phyloP scores from a whole-genome alignment of 352 stramenopile species.

The Phytophthora capsici region DNA sequence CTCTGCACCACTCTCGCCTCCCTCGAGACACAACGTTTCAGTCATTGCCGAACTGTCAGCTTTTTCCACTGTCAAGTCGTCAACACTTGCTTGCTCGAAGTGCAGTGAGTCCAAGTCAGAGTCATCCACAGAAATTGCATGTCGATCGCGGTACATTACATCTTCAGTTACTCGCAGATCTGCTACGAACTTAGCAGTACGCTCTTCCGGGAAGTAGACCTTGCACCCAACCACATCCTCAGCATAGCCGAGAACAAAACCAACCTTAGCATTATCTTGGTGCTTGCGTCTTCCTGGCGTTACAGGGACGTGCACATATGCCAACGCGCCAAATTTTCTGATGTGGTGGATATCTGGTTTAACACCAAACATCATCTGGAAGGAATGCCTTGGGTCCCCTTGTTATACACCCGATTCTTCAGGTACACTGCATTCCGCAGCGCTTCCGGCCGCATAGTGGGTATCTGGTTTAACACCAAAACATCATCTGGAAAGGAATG shows the following conservation, averaged over 20 bases:
- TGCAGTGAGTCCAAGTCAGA: neutral
- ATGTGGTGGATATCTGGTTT: conserved; percentile 14
- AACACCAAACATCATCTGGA: conserved; percentile 15
- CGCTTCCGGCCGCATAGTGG: conserved; percentile 11
- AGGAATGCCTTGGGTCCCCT: neutral
- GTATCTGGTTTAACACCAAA: conserved; percentile 12
- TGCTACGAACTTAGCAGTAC: conserved; percentile 10
- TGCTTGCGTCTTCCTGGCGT: conserved; percentile 3
- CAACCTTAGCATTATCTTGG: conserved; percentile 7
- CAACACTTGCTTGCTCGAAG: neutral
- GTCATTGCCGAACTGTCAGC: neutral
- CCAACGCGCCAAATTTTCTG: conserved; percentile 11
- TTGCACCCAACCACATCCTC: conserved; percentile 11
- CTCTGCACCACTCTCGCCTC: too few species aligned
- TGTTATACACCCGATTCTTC: conserved; percentile 15
- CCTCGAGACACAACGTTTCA: neutral
- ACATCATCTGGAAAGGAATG: too few species aligned
- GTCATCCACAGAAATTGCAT: neutral
- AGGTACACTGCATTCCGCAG: conserved; percentile 17
- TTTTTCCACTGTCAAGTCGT: neutral
- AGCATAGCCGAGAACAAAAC: conserved; percentile 5
- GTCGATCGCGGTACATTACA: neutral
- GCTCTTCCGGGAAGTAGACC: conserved; percentile 5
- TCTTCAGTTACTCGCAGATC: conserved; percentile 8
- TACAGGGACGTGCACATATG: conserved; percentile 1